Evolutionary conservation across 2,329 filamentous ascomycete species (phyloP), one percentile per base, ranked within the genome.

Genomic region (Fusarium penzigii): DNA sequence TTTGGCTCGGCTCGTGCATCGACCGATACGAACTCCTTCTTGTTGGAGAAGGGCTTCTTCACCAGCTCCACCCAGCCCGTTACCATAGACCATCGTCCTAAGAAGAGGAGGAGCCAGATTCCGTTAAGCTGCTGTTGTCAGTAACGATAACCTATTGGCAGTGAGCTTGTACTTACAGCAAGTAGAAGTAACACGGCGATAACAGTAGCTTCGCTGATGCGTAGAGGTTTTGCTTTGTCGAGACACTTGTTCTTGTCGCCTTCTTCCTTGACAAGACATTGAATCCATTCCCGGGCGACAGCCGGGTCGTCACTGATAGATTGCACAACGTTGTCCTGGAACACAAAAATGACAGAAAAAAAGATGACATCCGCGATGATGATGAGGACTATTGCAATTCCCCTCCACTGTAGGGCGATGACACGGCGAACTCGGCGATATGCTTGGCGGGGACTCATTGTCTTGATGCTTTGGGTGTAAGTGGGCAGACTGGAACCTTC

Each of bases 341-440:
- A 90, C 44, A 97, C 87, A 68, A 97, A 97, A 49, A 96, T 82
- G 42, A 96, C 79, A 2, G 92, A 87, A 72, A 97, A 97, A 79
- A 96, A 96, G 65, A 97, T 86, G 56, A 97, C 91, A 68, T 97
- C 92, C 53, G 85, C 83, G 52, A 97, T 83, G 62, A 97, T 96
- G 68, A 97, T 88, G 47, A 95, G 78, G 13, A 97, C 92, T 55
- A 97, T 90, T 41, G 86, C 84, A 54, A 97, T 93, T 42, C 92
- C 93, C 62, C 93, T 84, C 94, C 94, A 99, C 72, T 99, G 94
- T 5, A 97, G 83, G 68, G 89, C 85, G 38, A 99, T 82, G 16
- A 97, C 92, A 61, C 92, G 88, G 58, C 86, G 86, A 38, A 99
- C 84, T 63, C 94, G 86, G 57, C 89, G 86, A 68, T 95, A 97